Evolutionary conservation across 305 asterid species (phyloP).

Genomic region (Striga hermonthica): DNA sequence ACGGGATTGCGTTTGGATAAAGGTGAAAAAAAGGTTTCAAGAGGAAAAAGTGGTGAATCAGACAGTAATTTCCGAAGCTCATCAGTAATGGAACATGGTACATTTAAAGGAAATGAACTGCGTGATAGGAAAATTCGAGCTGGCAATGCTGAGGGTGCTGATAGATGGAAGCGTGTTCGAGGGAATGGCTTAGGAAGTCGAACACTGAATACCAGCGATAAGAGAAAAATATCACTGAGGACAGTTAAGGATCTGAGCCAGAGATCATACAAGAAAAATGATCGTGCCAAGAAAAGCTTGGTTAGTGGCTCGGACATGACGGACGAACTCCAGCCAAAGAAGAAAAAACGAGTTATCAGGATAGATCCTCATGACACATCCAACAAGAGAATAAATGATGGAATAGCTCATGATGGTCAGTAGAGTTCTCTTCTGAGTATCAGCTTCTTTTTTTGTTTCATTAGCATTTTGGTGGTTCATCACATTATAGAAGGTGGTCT

Average conservation of each 20-base stretch:
- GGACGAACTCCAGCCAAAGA: slow-evolving; percentile 50
- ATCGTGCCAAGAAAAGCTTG: slow-evolving; percentile 40
- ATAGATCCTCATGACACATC: slow-evolving; percentile 78
- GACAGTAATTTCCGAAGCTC: slow-evolving; percentile 29
- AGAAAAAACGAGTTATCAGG: slow-evolving; percentile 62
- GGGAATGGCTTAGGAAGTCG: slow-evolving; percentile 36
- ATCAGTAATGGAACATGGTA: slow-evolving; percentile 30
- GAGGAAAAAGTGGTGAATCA: slow-evolving; percentile 32
- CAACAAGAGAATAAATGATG: slow-evolving; percentile 84
- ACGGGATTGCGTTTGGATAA: slow-evolving; percentile 26
- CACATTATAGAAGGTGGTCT: no score
- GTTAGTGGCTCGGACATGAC: slow-evolving; percentile 36
- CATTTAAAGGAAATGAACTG: slow-evolving; percentile 33
- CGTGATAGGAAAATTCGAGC: slow-evolving; percentile 36
- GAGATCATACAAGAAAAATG: slow-evolving; percentile 41
- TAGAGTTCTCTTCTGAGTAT: slow-evolving; percentile 27
- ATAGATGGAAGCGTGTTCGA: slow-evolving; percentile 31
- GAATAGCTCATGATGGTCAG: slow-evolving; percentile 47
- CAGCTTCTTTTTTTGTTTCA: slow-evolving; percentile 17
- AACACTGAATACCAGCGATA: slow-evolving; percentile 32
- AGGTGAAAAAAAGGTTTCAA: slow-evolving; percentile 33
- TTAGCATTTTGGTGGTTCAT: slow-evolving; percentile 4
- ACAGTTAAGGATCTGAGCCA: slow-evolving; percentile 33
- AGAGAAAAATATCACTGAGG: slow-evolving; percentile 33
- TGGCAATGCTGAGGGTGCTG: slow-evolving; percentile 33